phyloP scores from a whole-genome alignment of 2,329 filamentous ascomycete species.

The Lasiodiplodia theobromae region DNA sequence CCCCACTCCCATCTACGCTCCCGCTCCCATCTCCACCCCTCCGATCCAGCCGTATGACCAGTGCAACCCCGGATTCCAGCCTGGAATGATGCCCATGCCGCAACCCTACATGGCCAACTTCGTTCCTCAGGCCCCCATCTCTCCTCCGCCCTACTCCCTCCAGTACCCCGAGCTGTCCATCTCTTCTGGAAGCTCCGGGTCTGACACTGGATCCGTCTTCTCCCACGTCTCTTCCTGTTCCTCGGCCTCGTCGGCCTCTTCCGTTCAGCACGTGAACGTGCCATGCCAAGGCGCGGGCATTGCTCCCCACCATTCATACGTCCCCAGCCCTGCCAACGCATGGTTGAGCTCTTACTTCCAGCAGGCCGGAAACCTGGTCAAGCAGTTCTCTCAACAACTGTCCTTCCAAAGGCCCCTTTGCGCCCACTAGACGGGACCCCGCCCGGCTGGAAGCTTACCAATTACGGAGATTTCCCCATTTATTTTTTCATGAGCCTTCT shows the following conservation, averaged over 20 bases:
- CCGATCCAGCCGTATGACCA: slow-evolving; percentile 52
- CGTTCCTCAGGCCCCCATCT: slow-evolving; percentile 42
- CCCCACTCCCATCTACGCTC: slow-evolving; percentile 50
- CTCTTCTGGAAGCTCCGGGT: slow-evolving; percentile 48
- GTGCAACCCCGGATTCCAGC: slow-evolving; percentile 30
- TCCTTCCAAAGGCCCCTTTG: slow-evolving; percentile 50
- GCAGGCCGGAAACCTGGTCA: slow-evolving; percentile 47
- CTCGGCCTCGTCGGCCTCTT: slow-evolving; percentile 25
- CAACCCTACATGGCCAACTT: slow-evolving; percentile 42
- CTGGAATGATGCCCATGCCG: slow-evolving; percentile 38
- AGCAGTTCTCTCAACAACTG: slow-evolving; percentile 40
- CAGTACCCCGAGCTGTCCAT: slow-evolving; percentile 38
- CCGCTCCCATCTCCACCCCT: slow-evolving; percentile 52
- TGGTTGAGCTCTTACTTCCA: slow-evolving; percentile 51
- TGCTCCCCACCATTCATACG: slow-evolving; percentile 43
- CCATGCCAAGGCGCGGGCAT: slow-evolving; percentile 22
- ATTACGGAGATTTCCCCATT: slow-evolving; percentile 32
- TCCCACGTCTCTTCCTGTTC: slow-evolving; percentile 46
- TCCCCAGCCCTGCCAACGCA: slow-evolving; percentile 43
- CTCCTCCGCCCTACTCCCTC: slow-evolving; percentile 36
- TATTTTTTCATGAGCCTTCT: slow-evolving; percentile 37
- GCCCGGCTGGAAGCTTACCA: slow-evolving; percentile 7
- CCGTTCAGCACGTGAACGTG: slow-evolving; percentile 12
- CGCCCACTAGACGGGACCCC: slow-evolving; percentile 41
- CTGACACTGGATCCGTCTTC: slow-evolving; percentile 50